Percentiles rank a stretch among this genome's conserved stretches.
phyloP scores from a whole-genome alignment of 106 monocot genomes.

The Platanthera guangdongensis region DNA sequence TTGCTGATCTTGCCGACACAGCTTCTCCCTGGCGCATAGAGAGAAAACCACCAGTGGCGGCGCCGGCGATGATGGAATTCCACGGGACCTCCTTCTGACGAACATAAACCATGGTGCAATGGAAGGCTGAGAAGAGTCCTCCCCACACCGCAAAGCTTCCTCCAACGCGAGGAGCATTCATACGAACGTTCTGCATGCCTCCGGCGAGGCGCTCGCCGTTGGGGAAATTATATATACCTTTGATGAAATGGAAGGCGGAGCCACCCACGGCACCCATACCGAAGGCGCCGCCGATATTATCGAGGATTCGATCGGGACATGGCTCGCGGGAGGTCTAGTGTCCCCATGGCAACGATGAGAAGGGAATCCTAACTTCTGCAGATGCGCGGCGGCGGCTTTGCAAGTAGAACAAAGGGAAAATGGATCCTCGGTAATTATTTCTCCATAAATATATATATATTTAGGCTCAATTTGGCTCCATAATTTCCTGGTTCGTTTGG shows the following conservation, averaged over 20 bases:
- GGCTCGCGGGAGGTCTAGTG: constrained; percentile 87
- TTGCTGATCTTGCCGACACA: constrained; percentile 28
- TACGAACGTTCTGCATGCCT: constrained; percentile 56
- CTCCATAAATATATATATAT: too few relatives aligned
- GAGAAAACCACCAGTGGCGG: constrained; percentile 81
- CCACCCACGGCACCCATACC: constrained; percentile 92
- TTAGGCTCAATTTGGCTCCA: too few relatives aligned
- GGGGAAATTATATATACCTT: constrained; percentile 76
- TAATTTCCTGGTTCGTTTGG: too few relatives aligned
- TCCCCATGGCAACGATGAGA: constrained; percentile 35
- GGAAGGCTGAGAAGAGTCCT: constrained; percentile 80
- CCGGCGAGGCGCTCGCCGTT: constrained; percentile 67
- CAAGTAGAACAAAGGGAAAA: too few relatives aligned
- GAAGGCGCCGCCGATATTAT: constrained; percentile 82
- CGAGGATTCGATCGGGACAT: constrained; percentile 77
- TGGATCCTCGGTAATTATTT: too few relatives aligned
- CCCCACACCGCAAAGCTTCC: constrained; percentile 99
- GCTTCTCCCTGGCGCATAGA: constrained; percentile 62
- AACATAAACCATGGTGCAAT: constrained; percentile 82
- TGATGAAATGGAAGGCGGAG: constrained; percentile 79
- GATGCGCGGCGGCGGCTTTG: too few relatives aligned
- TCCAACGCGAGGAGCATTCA: constrained; percentile 81
- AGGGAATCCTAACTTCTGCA: background rate
- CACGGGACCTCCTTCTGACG: constrained; percentile 94
- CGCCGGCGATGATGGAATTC: constrained; percentile 83